Percentiles rank a stretch among this genome's conserved stretches.
phyloP scores from a whole-genome alignment of 495 filamentous ascomycete species.

The Xylaria scruposa region DNA sequence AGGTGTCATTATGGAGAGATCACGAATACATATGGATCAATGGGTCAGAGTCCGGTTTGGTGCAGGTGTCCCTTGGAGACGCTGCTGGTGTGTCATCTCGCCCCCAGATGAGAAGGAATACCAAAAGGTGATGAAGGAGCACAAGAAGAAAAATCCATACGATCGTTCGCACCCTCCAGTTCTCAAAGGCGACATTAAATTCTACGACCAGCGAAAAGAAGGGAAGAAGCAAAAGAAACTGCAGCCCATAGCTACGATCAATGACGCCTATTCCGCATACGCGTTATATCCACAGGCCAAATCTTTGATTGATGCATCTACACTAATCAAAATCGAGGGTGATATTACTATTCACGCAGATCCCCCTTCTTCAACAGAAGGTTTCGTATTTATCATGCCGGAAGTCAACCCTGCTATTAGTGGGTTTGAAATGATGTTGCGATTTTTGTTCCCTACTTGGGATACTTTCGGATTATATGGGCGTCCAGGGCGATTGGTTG shows the following conservation, averaged over 20 bases:
- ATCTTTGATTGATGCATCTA: constrained; percentile 91
- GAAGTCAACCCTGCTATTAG: constrained; percentile 88
- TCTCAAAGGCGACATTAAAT: constrained; percentile 87
- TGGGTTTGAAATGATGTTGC: constrained; percentile 96
- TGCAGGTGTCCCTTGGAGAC: constrained; percentile 93
- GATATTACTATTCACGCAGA: constrained; percentile 82
- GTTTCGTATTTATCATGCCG: constrained; percentile 98
- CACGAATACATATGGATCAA: constrained; percentile 78
- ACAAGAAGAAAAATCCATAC: constrained; percentile 87
- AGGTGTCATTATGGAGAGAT: constrained; percentile 79
- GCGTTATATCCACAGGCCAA: constrained; percentile 96
- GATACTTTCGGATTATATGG: constrained; percentile 94
- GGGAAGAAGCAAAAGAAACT: constrained; percentile 91
- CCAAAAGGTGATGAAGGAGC: constrained; percentile 78
- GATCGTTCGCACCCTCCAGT: constrained; percentile 68
- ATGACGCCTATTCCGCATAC: constrained; percentile 88
- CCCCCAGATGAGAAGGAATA: constrained; percentile 93
- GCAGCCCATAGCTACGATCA: constrained; percentile 87
- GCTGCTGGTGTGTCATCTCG: constrained; percentile 93
- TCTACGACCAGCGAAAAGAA: constrained; percentile 77
- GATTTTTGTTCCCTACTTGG: constrained; percentile 91
- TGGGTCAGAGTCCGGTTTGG: constrained; percentile 97
- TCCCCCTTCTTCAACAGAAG: constrained; percentile 76
- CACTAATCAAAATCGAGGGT: constrained; percentile 92
- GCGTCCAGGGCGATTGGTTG: constrained; percentile 83